Conservation (phyloP, 2,329 filamentous ascomycete species). For the Orbilia ellipsospora region DNA sequence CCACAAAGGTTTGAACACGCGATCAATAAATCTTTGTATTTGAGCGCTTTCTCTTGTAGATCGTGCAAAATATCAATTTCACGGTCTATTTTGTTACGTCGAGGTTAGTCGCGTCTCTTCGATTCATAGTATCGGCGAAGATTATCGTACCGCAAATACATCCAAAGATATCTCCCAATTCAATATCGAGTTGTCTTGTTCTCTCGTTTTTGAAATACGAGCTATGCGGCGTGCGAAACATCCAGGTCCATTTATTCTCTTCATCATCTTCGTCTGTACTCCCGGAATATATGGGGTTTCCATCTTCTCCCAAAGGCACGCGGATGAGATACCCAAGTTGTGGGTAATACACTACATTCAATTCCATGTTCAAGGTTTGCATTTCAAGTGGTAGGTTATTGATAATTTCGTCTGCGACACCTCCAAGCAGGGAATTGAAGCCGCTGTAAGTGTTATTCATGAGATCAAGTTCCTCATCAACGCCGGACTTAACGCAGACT, state of each 20-base stretch:
- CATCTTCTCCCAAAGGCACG: constrained; percentile 65
- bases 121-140: not conserved
- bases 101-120: not conserved
- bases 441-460: constrained; percentile 82
- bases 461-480: constrained; percentile 79
- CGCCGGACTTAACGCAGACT: constrained; percentile 76
- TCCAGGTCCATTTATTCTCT: constrained; percentile 76
- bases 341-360: constrained; percentile 89
- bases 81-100: constrained; percentile 68
- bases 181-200: constrained; percentile 82
- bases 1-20: constrained; percentile 82
- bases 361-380: constrained; percentile 65
- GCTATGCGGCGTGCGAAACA: constrained; percentile 77
- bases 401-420: constrained; percentile 74
- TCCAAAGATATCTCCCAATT: constrained; percentile 85
- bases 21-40: constrained; percentile 74
- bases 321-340: constrained; percentile 90
- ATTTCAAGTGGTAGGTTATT: constrained; percentile 70
- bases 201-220: constrained; percentile 87
- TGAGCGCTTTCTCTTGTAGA: constrained; percentile 76
- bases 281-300: constrained; percentile 37
- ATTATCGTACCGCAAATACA: constrained; percentile 76
- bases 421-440: constrained; percentile 77
- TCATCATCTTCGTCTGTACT: constrained; percentile 73
- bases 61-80: constrained; percentile 89